Conservation (phyloP, 768 basidiomycete genomes). For the Hemileccinum rubropunctum region DNA sequence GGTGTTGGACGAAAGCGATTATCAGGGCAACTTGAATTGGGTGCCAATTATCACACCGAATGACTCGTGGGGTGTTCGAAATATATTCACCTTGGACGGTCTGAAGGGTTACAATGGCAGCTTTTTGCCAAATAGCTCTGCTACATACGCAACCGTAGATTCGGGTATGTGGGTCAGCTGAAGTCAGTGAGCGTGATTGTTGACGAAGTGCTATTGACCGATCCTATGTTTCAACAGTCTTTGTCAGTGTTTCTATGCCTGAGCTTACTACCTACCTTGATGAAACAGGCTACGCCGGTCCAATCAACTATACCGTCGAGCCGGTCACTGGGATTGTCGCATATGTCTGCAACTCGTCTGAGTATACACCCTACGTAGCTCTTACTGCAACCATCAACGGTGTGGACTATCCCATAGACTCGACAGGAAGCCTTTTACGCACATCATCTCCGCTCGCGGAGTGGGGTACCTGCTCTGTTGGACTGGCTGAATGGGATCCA, state of each 20-base stretch:
- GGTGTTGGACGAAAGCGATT: conserved; percentile 20
- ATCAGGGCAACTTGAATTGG: conserved; percentile 21
- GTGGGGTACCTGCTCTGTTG: conserved; percentile 14
- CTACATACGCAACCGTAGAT: conserved; percentile 6
- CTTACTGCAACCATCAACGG: conserved; percentile 25
- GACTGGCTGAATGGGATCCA: not conserved
- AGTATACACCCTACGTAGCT: conserved; percentile 14
- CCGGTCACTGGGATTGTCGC: not conserved
- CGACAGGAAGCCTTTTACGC: conserved; percentile 17
- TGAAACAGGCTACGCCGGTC: conserved; percentile 11
- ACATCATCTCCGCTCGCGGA: not conserved
- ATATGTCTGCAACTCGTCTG: conserved; percentile 20
- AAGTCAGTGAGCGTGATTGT: not conserved
- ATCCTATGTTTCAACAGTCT: conserved; percentile 3
- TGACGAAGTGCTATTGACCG: not conserved
- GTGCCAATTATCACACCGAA: conserved; percentile 18
- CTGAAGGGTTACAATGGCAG: conserved; percentile 21
- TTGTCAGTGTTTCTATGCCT: conserved; percentile 4
- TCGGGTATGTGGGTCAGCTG: conserved; percentile 6
- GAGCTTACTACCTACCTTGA: conserved; percentile 4
- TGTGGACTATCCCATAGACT: conserved; percentile 25
- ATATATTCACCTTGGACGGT: conserved; percentile 11
- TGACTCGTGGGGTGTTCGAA: conserved; percentile 3
- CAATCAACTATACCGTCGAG: conserved; percentile 9
- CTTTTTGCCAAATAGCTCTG: conserved; percentile 8